These are phyloP conservation scores for Ambrosiella beaveri DNA, from an alignment of 2,329 filamentous ascomycete species.

Conservation along the genomic window DNA sequence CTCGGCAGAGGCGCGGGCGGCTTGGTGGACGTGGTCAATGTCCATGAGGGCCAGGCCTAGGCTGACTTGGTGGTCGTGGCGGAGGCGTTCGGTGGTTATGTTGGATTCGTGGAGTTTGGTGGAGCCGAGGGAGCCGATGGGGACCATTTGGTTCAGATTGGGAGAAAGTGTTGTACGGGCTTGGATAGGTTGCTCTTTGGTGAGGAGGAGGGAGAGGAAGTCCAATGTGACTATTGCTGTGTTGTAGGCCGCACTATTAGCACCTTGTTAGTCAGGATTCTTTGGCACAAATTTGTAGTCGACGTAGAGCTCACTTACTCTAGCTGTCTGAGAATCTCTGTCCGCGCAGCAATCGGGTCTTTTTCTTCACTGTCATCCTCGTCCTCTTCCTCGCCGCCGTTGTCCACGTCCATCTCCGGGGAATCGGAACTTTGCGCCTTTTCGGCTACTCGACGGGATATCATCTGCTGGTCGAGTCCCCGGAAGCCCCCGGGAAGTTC, in stretches of 20 bases:
- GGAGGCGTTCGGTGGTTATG: conserved; percentile 34
- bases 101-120: conserved; percentile 47
- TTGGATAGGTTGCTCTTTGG: conserved; percentile 59
- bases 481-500: conserved; percentile 66
- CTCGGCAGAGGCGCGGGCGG: conserved; percentile 52
- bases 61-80: conserved; percentile 39
- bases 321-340: conserved; percentile 40
- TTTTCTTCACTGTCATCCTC: conserved; percentile 21
- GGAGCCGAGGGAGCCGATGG: conserved; percentile 56
- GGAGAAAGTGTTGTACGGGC: conserved; percentile 54
- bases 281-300: not conserved
- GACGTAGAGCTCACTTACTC: conserved; percentile 26
- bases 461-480: conserved; percentile 50
- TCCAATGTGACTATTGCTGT: conserved; percentile 57
- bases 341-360: conserved; percentile 32
- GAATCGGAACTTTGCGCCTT: conserved; percentile 19
- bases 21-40: conserved; percentile 56
- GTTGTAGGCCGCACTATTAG: conserved; percentile 32
- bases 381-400: conserved; percentile 24
- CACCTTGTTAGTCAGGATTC: not conserved
- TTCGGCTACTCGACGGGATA: not conserved
- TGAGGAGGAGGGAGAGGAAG: conserved; percentile 65
- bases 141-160: conserved; percentile 50
- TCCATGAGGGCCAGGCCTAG: conserved; percentile 65
- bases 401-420: conserved; percentile 25